phyloP scores from a whole-genome alignment of 2,329 filamentous ascomycete genomes.

The Beauveria sp. region DNA sequence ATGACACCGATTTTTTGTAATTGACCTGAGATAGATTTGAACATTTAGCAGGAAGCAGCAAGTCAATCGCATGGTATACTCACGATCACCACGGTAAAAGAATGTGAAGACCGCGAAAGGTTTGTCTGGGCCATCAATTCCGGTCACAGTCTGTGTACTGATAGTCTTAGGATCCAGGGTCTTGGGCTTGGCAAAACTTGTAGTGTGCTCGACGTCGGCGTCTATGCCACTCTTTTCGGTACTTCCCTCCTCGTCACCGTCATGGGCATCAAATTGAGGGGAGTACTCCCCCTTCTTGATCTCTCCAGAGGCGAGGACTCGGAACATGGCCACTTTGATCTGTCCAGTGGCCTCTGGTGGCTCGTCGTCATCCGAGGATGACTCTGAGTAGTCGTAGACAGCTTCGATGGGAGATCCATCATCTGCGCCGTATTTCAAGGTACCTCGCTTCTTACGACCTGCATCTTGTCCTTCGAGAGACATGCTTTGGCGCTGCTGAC shows the following conservation, averaged over 20 bases:
- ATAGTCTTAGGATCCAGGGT: conserved; percentile 93
- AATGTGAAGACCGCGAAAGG: conserved; percentile 97
- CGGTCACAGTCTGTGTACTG: conserved; percentile 97
- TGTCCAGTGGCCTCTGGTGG: conserved; percentile 91
- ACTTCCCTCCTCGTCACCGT: conserved; percentile 71
- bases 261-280: conserved; percentile 93
- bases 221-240: conserved; percentile 56
- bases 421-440: conserved; percentile 75
- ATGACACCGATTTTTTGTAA: conserved; percentile 93
- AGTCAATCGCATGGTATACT: conserved; percentile 31
- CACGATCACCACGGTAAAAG: conserved; percentile 91
- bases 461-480: conserved; percentile 25
- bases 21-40: conserved; percentile 56
- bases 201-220: conserved; percentile 89
- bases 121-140: conserved; percentile 90
- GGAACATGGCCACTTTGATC: conserved; percentile 96
- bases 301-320: conserved; percentile 89
- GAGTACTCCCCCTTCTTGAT: conserved; percentile 98
- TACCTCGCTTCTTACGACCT: conserved; percentile 33
- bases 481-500: conserved; percentile 56
- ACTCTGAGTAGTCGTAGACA: conserved; percentile 61
- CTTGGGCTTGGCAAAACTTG: conserved; percentile 95
- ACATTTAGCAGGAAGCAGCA: conserved; percentile 5
- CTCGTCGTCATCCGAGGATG: conserved; percentile 71
- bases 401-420: conserved; percentile 67